phyloP scores from a whole-genome alignment of 139 green algal species.

The Chloropicon primus region DNA sequence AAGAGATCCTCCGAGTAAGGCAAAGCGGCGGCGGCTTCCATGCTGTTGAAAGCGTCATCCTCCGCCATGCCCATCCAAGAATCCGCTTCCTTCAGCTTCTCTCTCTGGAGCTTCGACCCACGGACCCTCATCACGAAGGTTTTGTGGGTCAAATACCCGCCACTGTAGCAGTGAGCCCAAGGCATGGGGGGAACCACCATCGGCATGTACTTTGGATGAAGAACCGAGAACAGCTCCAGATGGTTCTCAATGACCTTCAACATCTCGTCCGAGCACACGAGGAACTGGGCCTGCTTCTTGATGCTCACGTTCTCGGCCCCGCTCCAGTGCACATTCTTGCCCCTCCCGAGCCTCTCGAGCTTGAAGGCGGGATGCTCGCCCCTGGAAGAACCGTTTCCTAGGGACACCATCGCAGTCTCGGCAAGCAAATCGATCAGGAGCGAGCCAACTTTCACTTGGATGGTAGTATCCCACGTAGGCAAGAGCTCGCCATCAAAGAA shows the following conservation, averaged over 20 bases:
- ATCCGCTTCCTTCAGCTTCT: conserved; percentile 23
- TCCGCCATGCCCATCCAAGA: conserved; percentile 13
- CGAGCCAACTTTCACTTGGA: background rate
- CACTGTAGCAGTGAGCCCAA: conserved; percentile 39
- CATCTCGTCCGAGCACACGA: background rate
- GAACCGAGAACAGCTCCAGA: background rate
- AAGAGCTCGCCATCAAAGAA: background rate
- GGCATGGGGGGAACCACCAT: conserved; percentile 62
- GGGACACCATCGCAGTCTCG: background rate
- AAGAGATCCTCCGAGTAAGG: background rate
- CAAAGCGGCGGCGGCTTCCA: no score
- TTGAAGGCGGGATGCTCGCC: background rate
- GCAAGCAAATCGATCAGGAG: background rate
- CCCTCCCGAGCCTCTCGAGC: background rate
- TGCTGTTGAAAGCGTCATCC: no score
- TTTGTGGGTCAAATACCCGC: conserved; percentile 34
- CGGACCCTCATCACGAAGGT: conserved; percentile 35
- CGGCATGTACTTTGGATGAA: conserved; percentile 27
- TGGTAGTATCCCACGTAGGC: background rate
- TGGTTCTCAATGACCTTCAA: background rate
- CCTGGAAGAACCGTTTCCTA: background rate
- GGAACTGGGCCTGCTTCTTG: background rate
- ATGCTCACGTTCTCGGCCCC: background rate
- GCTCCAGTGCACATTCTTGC: background rate
- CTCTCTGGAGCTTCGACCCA: conserved; percentile 15